Percentiles rank a stretch among this genome's conserved stretches.
phyloP scores from a whole-genome alignment of 116 monocot genomes.

The Dioscorea cayenensis region DNA sequence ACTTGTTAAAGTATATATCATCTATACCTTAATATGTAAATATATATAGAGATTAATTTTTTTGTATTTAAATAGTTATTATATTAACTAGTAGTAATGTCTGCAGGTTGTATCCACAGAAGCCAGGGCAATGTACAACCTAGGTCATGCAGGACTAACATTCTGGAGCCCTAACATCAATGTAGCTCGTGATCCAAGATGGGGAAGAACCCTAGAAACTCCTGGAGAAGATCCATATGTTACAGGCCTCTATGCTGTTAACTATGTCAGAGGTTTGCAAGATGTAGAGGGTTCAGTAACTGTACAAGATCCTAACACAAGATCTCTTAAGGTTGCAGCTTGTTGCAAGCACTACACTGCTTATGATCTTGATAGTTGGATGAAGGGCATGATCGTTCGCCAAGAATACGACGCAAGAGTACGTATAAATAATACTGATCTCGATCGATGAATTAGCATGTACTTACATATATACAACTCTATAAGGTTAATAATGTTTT shows the following conservation, averaged over 20 bases:
- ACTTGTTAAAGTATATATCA: too few species aligned
- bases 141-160: conserved; percentile 25
- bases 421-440: too few species aligned
- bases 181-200: conserved; percentile 29
- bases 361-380: conserved; percentile 51
- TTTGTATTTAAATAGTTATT: too few species aligned
- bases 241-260: conserved; percentile 14
- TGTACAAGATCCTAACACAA: conserved; percentile 6
- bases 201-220: conserved; percentile 36
- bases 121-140: conserved; percentile 42
- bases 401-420: neutral
- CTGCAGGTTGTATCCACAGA: conserved; percentile 30
- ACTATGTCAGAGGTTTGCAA: conserved; percentile 30
- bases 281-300: conserved; percentile 14
- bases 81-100: too few species aligned
- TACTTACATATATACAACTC: too few species aligned
- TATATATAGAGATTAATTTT: too few species aligned
- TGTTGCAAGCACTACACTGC: conserved; percentile 69
- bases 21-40: too few species aligned
- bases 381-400: neutral
- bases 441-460: too few species aligned
- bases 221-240: conserved; percentile 33
- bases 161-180: conserved; percentile 47
- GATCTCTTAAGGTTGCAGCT: conserved; percentile 31
- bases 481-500: too few species aligned